Evolutionary conservation across 345 rosid genomes (phyloP).

Genomic region (Barbarea vulgaris): DNA sequence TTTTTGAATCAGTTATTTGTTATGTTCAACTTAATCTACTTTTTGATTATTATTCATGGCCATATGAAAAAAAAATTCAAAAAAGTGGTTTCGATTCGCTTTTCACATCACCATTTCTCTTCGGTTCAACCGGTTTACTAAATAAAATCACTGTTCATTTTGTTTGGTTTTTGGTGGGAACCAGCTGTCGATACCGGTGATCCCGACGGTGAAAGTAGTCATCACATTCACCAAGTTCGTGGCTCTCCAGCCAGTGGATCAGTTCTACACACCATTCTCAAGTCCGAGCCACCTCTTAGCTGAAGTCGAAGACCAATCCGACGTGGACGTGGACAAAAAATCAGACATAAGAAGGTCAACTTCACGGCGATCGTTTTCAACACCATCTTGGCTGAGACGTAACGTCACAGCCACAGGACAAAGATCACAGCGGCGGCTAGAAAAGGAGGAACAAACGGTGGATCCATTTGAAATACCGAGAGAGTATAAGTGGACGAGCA

Average conservation of each 20-base stretch:
- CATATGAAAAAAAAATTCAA: background rate
- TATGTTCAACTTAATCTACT: background rate
- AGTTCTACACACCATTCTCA: slow-evolving; percentile 83
- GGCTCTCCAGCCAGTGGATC: slow-evolving; percentile 66
- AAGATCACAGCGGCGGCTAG: slow-evolving; percentile 48
- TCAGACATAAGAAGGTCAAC: slow-evolving; percentile 47
- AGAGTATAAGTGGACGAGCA: slow-evolving; percentile 69
- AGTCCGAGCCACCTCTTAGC: slow-evolving; percentile 60
- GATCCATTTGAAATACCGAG: slow-evolving; percentile 85
- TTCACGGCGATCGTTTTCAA: slow-evolving; percentile 34
- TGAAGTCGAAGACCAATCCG: slow-evolving; percentile 33
- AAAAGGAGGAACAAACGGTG: slow-evolving; percentile 18
- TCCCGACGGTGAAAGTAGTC: slow-evolving; percentile 89
- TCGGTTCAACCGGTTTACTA: background rate
- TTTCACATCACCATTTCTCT: background rate
- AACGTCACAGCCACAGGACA: slow-evolving; percentile 32
- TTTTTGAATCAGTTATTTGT: background rate
- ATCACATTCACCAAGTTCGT: slow-evolving; percentile 88
- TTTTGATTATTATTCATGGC: background rate
- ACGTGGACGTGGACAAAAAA: slow-evolving; percentile 47
- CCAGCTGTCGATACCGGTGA: slow-evolving; percentile 94
- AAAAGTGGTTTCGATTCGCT: background rate
- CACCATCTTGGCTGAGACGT: slow-evolving; percentile 59
- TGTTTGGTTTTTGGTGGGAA: background rate
- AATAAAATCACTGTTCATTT: background rate